Percentiles rank a stretch among this genome's conserved stretches.
Conservation (phyloP, 2,329 filamentous ascomycete genomes). For the Chrysoporthe puriensis region DNA sequence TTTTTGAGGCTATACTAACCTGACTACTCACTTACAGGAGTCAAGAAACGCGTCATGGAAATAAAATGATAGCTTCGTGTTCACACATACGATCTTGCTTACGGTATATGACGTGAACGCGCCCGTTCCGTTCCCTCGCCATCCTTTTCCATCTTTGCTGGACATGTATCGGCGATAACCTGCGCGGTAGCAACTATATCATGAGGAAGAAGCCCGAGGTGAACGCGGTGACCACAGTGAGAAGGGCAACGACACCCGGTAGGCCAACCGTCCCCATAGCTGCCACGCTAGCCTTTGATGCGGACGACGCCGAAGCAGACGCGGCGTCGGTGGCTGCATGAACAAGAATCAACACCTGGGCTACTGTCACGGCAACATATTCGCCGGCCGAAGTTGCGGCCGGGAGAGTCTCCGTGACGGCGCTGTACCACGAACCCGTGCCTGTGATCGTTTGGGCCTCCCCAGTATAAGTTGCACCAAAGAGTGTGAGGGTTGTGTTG, state of each 20-base stretch:
- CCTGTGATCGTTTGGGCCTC: background rate
- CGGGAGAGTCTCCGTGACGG: background rate
- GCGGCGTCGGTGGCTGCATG: slow-evolving; percentile 8
- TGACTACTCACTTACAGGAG: no score
- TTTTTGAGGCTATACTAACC: no score
- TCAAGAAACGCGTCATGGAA: no score
- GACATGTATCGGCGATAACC: no score
- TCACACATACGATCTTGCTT: no score
- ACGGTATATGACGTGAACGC: no score
- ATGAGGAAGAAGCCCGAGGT: slow-evolving; percentile 17
- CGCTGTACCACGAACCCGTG: background rate
- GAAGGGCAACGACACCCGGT: slow-evolving; percentile 1
- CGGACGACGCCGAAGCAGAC: background rate
- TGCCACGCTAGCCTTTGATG: background rate
- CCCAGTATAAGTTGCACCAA: slow-evolving; percentile 7
- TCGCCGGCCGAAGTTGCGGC: background rate
- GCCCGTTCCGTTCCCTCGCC: no score
- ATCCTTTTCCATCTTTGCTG: background rate
- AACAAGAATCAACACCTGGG: slow-evolving; percentile 15
- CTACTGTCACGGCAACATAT: background rate
- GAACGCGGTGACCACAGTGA: slow-evolving; percentile 8
- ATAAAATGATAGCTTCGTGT: no score
- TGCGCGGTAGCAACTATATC: background rate
- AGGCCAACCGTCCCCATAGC: background rate
- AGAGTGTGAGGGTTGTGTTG: slow-evolving; percentile 15